Evolutionary conservation across 345 rosid genomes (phyloP), one percentile per base, ranked within the genome.

Genomic region (Eucalyptus globulus): DNA sequence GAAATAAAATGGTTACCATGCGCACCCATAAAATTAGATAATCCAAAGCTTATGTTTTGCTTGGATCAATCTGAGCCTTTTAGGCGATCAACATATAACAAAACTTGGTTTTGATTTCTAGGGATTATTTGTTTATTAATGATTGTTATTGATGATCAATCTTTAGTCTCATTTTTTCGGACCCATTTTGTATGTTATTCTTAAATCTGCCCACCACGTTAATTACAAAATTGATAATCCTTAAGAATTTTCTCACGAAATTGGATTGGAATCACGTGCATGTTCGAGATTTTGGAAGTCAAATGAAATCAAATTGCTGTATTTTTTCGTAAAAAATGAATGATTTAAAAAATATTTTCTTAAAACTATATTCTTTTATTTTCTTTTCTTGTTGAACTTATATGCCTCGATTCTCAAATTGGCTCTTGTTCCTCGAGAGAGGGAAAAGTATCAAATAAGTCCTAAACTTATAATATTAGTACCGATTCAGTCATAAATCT

Each of bases 401-500:
- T 65, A 65, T n/a, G 76, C 37, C 76, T 65, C 2, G 3, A 65
- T n/a, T 65, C 21, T n/a, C 76, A 4, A 65, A 65, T 65, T 62
- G 37, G 76, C 76, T 14, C 37, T 65, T n/a, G 76, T 65, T 14
- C 37, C 76, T 65, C 5, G 1, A 29, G 76, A 8, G 72, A 65
- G 76, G 11, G 26, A 0, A 53, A 53, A 53, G 5, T 21, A 21
- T 2, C 2, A 53, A 21, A 21, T 21, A 53, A 53, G 26, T 53
- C 26, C 0, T 8, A 53, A 53, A 2, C 26, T 53, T 53, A 53
- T 53, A 53, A 0, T 8, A 53, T 53, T 53, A 9, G 5, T 2
- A 53, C 1, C 1, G 0, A 53, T 8, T 21, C 2, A 53, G 1
- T 53, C 5, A 2, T 8, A 53, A 8, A 21, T 1, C 5, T 53